phyloP scores from a whole-genome alignment of 2,329 filamentous ascomycete species.

The Trichoderma pleuroti region DNA sequence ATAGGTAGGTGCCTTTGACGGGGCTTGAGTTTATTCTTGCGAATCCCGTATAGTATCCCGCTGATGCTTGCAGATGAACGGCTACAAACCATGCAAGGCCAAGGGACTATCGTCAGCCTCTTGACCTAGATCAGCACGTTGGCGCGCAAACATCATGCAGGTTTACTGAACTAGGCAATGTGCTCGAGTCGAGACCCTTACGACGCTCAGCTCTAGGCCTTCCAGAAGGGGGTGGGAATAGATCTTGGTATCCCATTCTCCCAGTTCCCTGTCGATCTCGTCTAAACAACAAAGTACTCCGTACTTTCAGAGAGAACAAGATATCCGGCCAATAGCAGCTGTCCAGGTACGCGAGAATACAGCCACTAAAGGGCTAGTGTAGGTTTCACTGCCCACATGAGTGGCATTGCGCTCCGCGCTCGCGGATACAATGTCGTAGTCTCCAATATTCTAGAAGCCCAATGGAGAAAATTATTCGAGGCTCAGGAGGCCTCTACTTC shows the following conservation, averaged over 20 bases:
- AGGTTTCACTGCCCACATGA: neutral
- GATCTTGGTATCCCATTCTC: neutral
- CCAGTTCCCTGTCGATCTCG: neutral
- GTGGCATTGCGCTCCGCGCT: neutral
- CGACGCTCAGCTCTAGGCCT: neutral
- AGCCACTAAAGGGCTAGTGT: neutral
- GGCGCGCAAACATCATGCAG: neutral
- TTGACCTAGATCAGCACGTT: neutral
- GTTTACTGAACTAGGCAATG: neutral
- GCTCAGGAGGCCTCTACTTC: neutral
- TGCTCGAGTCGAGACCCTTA: neutral
- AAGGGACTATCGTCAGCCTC: neutral
- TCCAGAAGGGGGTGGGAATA: neutral
- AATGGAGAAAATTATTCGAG: neutral
- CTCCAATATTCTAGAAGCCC: neutral
- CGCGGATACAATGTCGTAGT: neutral
- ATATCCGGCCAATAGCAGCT: neutral
- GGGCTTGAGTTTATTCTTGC: neutral
- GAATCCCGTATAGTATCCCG: neutral
- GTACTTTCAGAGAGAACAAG: neutral
- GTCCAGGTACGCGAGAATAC: neutral
- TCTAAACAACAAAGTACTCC: neutral
- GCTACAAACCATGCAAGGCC: neutral
- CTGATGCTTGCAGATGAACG: neutral
- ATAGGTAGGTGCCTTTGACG: neutral